Evolutionary conservation across 352 stramenopile species (phyloP).

Genomic region (Globisporangium orthogonon): DNA sequence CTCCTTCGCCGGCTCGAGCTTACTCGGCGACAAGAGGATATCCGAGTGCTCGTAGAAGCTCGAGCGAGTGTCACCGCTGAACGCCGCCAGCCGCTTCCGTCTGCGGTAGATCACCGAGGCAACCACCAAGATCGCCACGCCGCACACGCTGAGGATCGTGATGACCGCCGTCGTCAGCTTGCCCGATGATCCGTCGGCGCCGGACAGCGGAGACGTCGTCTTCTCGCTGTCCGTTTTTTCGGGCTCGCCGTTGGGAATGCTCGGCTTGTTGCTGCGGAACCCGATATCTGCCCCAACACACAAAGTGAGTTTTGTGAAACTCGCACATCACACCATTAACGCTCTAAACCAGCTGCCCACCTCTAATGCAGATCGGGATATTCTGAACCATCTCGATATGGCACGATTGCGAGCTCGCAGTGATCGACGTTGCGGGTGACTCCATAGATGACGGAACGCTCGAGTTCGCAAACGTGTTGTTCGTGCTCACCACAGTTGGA

Average conservation of each 20-base stretch:
- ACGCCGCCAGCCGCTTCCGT: not conserved
- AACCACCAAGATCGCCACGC: slow-evolving; percentile 9
- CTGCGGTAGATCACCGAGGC: slow-evolving; percentile 9
- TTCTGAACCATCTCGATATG: not conserved
- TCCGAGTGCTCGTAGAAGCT: slow-evolving; percentile 17
- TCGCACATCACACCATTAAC: no score
- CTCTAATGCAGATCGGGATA: slow-evolving; percentile 19
- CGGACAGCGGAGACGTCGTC: not conserved
- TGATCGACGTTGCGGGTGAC: not conserved
- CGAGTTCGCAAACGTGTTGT: slow-evolving; percentile 11
- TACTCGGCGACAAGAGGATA: slow-evolving; percentile 13
- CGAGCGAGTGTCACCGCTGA: slow-evolving; percentile 12
- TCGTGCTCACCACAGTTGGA: slow-evolving; percentile 8
- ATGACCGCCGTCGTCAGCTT: slow-evolving; percentile 15
- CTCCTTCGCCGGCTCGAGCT: slow-evolving; percentile 8
- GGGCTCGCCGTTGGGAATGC: not conserved
- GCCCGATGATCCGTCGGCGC: slow-evolving; percentile 1
- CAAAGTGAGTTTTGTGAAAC: not conserved
- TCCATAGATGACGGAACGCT: not conserved
- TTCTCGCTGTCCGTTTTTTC: not conserved
- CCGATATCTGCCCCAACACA: slow-evolving; percentile 2
- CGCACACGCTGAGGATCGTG: slow-evolving; percentile 7
- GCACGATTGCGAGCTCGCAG: slow-evolving; percentile 3
- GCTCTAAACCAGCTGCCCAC: slow-evolving; percentile 1
- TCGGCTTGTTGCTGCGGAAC: slow-evolving; percentile 1